Evolutionary conservation across 352 stramenopile species (phyloP), one percentile per base, ranked within the genome.

Genomic region (Blastocystis sp.): DNA sequence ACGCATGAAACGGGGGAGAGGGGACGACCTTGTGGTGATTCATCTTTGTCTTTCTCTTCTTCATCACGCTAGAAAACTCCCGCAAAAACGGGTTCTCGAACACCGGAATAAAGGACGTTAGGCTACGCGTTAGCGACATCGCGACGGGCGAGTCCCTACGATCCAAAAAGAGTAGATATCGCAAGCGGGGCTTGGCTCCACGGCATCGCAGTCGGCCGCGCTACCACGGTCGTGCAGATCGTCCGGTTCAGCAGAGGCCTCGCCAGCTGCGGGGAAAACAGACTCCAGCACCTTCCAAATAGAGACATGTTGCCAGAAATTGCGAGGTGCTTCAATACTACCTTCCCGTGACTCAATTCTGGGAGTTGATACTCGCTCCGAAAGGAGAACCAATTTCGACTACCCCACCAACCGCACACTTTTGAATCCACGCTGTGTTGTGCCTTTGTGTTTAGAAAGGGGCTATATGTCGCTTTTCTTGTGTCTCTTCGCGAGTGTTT

Each of bases 31-130:
- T 84, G 42, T 84, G 74, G 42, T 84, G 74, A 28, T 84, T 84
- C 74, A 84, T 84, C 74, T 84, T 84, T 54, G 74, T 84, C 40
- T 84, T 84, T 84, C 74, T 68, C 57, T 84, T 84, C 74, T 84
- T 84, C 74, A 84, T 84, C 38, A 84, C 74, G 48, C 74, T 84
- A 11, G 74, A 84, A 69, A 84, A 84, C 60, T 84, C 24, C 42
- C 34, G 10, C 57, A 38, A 70, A 42, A 84, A 48, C 17, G 48
- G 34, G 43, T 59, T 43, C 7, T 63, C 74, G 52, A 54, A 84
- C 21, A 69, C 14, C 9, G 54, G 57, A 38, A 54, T n/a, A 21
- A 69, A 28, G 3, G 57, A 24, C 48, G 57, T 57, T 45, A 24
- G 21, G 19, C 74, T 84, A 84, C 34, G 48, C 40, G 43, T 74